phyloP scores from a whole-genome alignment of 176 grass and related monocot genomes.

The Aegilops tauschii region DNA sequence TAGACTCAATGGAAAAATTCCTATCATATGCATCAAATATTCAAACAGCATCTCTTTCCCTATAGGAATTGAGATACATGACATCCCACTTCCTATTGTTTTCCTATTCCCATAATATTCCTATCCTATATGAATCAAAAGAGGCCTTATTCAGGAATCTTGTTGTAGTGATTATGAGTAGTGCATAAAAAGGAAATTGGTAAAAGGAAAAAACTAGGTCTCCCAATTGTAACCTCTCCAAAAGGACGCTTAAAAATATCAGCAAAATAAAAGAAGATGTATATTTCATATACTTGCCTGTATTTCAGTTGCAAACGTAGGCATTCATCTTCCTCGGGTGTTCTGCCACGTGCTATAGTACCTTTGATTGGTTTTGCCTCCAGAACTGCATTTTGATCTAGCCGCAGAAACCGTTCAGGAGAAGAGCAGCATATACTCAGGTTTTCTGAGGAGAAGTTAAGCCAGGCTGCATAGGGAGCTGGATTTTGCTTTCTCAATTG shows the following conservation, averaged over 20 bases:
- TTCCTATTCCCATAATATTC: no score
- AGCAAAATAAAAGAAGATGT: neutral
- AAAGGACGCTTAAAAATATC: neutral
- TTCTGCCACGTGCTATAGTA: conserved; percentile 87
- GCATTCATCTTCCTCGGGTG: conserved; percentile 77
- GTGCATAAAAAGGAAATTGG: conserved; percentile 12
- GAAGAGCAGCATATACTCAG: conserved; percentile 92
- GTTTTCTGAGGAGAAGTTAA: conserved; percentile 81
- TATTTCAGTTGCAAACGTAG: conserved; percentile 85
- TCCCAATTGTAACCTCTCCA: neutral
- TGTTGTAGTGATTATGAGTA: neutral
- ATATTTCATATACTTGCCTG: conserved; percentile 47
- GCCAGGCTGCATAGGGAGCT: conserved; percentile 91
- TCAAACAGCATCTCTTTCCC: no score
- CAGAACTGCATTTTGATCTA: conserved; percentile 57
- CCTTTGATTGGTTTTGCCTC: conserved; percentile 99
- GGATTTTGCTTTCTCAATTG: conserved; percentile 86
- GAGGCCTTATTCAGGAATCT: no score
- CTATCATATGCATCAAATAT: no score
- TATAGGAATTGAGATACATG: no score
- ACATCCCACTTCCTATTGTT: no score
- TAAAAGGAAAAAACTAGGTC: neutral
- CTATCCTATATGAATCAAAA: no score
- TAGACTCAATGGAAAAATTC: no score
- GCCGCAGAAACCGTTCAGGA: conserved; percentile 85